Conservation (phyloP, 176 grass and related monocot species). For the Oryza nivara region DNA sequence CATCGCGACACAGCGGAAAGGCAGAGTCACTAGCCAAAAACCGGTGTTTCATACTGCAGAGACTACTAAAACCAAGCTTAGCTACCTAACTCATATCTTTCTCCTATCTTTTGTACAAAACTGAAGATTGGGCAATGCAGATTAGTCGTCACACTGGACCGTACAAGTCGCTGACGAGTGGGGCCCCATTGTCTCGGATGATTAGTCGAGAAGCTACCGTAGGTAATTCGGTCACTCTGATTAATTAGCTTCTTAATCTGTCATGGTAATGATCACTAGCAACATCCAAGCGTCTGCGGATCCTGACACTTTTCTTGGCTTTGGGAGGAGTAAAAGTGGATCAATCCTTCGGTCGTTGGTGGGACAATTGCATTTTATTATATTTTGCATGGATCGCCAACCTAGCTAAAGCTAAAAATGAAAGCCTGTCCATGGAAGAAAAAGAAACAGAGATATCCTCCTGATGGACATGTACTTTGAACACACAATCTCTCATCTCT, state of each 20-base stretch:
- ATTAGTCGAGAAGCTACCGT: background rate
- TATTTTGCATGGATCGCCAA: conserved; percentile 22
- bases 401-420: background rate
- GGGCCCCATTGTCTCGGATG: background rate
- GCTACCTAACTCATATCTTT: conserved; percentile 60
- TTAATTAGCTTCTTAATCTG: background rate
- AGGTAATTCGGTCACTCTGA: background rate
- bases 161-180: background rate
- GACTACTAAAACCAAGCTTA: conserved; percentile 24
- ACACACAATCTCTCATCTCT: background rate
- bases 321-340: conserved; percentile 54
- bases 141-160: background rate
- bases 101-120: conserved; percentile 49
- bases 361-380: conserved; percentile 18
- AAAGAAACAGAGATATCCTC: background rate
- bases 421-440: background rate
- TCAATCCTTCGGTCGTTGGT: conserved; percentile 28
- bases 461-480: conserved; percentile 9
- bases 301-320: conserved; percentile 44
- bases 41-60: background rate
- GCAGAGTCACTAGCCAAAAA: background rate
- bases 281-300: conserved; percentile 30
- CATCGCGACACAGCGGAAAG: conserved; percentile 10
- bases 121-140: conserved; percentile 51
- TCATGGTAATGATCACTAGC: conserved; percentile 32